Evolutionary conservation across 495 filamentous ascomycete genomes (phyloP).

Genomic region (Aspergillus carlsbadensis): DNA sequence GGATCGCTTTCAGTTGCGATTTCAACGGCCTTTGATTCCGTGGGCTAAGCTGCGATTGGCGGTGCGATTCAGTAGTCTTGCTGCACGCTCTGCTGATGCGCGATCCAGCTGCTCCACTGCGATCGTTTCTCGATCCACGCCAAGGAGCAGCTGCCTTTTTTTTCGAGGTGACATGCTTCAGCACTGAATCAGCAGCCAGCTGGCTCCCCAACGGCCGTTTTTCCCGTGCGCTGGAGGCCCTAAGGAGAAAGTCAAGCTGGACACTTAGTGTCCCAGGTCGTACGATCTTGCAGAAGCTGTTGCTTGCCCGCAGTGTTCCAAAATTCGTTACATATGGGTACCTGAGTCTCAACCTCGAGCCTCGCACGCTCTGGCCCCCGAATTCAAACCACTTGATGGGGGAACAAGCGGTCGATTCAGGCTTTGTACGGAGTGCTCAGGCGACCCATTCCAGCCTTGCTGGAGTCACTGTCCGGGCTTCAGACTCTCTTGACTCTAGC

Average conservation of each 20-base stretch:
- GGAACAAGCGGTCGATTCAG: no score
- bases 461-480: no score
- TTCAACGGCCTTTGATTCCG: slow-evolving; percentile 17
- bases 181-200: slow-evolving; percentile 7
- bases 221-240: no score
- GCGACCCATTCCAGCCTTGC: no score
- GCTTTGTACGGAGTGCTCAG: no score
- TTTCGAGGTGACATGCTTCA: no score
- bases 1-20: slow-evolving; percentile 21
- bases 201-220: not conserved
- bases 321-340: no score
- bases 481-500: no score
- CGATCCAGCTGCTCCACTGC: slow-evolving; percentile 23
- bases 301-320: not conserved
- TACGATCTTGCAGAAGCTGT: not conserved
- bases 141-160: slow-evolving; percentile 7
- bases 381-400: no score
- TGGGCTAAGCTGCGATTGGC: slow-evolving; percentile 16
- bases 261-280: not conserved
- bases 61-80: slow-evolving; percentile 4
- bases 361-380: no score
- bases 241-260: no score
- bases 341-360: not conserved
- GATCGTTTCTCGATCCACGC: slow-evolving; percentile 27
- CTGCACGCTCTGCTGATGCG: slow-evolving; percentile 17